Evolutionary conservation across 352 stramenopile genomes (phyloP).

Genomic region (Phytophthora cajani): DNA sequence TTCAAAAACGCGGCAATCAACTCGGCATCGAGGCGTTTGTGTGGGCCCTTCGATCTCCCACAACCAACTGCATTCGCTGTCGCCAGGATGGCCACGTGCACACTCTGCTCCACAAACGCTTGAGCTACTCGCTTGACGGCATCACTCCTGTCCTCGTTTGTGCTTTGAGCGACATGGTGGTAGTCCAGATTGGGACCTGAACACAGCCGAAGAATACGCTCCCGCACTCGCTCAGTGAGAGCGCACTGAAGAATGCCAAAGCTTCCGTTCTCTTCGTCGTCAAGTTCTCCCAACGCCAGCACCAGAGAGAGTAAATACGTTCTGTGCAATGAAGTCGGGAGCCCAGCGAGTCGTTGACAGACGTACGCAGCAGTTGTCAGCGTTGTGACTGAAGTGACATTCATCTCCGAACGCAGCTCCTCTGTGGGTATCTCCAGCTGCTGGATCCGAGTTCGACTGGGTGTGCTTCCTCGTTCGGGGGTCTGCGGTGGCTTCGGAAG

Average conservation of each 20-base stretch:
- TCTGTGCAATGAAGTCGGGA: constrained; percentile 37
- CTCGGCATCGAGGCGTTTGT: constrained; percentile 20
- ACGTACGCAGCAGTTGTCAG: constrained; percentile 29
- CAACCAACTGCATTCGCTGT: not conserved
- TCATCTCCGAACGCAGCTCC: not conserved
- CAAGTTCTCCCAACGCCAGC: constrained; percentile 19
- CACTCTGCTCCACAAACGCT: constrained; percentile 14
- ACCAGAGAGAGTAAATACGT: constrained; percentile 39
- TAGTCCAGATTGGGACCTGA: constrained; percentile 20
- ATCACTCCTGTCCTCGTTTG: not conserved
- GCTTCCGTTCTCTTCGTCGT: constrained; percentile 2
- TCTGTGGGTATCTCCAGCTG: not conserved
- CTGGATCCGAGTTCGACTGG: not conserved
- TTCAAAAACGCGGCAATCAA: constrained; percentile 23
- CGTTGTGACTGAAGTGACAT: constrained; percentile 8
- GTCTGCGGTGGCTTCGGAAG: not conserved
- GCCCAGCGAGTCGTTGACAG: constrained; percentile 30
- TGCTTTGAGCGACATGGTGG: constrained; percentile 7
- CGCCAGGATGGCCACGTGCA: constrained; percentile 11
- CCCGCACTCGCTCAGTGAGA: constrained; percentile 9
- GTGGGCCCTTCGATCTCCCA: not conserved
- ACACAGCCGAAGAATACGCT: constrained; percentile 22
- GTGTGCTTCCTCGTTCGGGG: not conserved
- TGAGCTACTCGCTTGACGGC: constrained; percentile 19
- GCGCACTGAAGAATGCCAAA: not conserved